Conservation (phyloP, 75 land plant species). For the Sequoiadendron giganteum region DNA sequence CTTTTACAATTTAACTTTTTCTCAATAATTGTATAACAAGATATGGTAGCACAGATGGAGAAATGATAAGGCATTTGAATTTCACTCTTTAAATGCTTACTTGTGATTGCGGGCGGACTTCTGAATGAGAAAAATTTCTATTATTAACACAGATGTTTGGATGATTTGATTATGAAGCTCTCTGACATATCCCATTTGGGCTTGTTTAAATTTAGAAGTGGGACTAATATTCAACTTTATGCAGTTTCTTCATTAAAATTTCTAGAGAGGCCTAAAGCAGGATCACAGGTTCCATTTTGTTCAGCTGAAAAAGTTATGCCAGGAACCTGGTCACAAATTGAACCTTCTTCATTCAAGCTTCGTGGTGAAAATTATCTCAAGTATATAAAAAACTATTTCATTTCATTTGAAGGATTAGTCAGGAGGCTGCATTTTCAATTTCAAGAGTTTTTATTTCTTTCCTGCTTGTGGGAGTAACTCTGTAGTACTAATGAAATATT, state of each 20-base stretch:
- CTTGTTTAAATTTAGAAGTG: neutral
- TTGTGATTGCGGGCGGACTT: neutral
- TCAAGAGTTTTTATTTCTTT: slow-evolving; percentile 12
- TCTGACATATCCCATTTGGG: neutral
- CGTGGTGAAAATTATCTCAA: slow-evolving; percentile 57
- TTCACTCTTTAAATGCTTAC: neutral
- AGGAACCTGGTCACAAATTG: slow-evolving; percentile 64
- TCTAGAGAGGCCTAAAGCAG: slow-evolving; percentile 73
- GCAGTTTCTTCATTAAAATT: slow-evolving; percentile 48
- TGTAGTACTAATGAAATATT: neutral
- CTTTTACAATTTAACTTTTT: neutral
- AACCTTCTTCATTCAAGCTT: slow-evolving; percentile 67
- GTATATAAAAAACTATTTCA: slow-evolving; percentile 17
- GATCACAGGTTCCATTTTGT: slow-evolving; percentile 65
- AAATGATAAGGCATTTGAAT: neutral
- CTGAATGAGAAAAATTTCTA: neutral
- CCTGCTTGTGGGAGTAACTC: neutral
- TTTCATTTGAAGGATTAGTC: slow-evolving; percentile 2
- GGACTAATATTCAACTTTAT: slow-evolving; percentile 11
- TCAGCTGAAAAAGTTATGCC: slow-evolving; percentile 47
- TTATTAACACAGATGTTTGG: neutral
- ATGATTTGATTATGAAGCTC: neutral
- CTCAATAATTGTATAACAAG: neutral
- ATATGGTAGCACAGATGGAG: neutral
- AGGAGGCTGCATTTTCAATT: neutral